Conservation (phyloP, 345 rosid species). For the Kernera saxatilis region DNA sequence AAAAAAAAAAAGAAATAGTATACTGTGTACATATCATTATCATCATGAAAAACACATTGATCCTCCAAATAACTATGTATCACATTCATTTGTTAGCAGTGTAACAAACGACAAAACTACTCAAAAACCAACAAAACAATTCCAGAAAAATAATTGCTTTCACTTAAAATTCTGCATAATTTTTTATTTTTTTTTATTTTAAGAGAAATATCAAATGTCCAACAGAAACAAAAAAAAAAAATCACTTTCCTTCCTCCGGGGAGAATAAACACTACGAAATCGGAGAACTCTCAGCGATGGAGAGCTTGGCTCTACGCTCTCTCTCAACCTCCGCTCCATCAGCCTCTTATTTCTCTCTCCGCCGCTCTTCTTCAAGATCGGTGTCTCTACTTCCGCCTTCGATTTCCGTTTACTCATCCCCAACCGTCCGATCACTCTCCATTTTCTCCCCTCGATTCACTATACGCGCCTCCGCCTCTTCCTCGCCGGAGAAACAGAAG, state of each 20-base stretch:
- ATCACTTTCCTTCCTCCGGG: not conserved
- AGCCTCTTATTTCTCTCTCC: slow-evolving; percentile 31
- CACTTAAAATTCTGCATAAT: too few species aligned
- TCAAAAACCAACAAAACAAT: not conserved
- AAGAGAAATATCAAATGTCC: not conserved
- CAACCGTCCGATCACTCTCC: slow-evolving; percentile 27
- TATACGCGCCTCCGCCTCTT: slow-evolving; percentile 31
- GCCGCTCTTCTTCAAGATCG: slow-evolving; percentile 27
- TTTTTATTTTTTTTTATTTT: too few species aligned
- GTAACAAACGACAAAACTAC: not conserved
- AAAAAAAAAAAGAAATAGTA: too few species aligned
- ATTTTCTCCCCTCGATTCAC: slow-evolving; percentile 35
- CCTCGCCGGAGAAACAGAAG: slow-evolving; percentile 18
- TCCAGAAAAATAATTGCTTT: too few species aligned
- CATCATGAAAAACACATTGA: too few species aligned
- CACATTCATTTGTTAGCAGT: not conserved
- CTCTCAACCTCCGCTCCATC: slow-evolving; percentile 35
- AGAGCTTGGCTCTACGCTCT: slow-evolving; percentile 51
- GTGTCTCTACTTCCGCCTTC: not conserved
- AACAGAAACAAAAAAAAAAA: not conserved
- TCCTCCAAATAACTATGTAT: too few species aligned
- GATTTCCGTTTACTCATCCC: slow-evolving; percentile 6
- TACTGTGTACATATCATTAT: too few species aligned
- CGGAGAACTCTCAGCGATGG: slow-evolving; percentile 38
- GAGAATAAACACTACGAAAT: not conserved